Base-by-base conservation (phyloP, 2,329 filamentous ascomycete species). In the Penicillium sp. region DNA sequence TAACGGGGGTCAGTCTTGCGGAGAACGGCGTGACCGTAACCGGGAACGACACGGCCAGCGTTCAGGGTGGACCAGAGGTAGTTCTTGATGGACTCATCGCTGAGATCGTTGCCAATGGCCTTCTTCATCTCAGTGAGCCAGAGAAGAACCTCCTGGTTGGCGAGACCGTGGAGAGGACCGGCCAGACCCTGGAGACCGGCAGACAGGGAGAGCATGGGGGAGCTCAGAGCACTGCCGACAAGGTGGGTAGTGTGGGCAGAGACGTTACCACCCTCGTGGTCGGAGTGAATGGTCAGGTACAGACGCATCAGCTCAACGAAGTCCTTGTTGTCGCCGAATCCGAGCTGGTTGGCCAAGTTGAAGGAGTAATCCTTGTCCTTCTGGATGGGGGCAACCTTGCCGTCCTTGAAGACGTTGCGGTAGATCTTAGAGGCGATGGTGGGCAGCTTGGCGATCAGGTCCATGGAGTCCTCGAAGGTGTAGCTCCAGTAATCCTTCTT, bases 71-170 rank as follows among this genome's bases (percentile, higher is more conserved):
- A 89, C 95, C 95, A 99, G 74, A 99, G 90, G 87, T 99, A 99
- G 81, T 98, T 91, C 79, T 89, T 97, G 86, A 99, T 97, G 80
- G 90, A 89, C 85, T 94, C 85, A 84, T 99, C 95, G 81, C 90
- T 95, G 67, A 99, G 88, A 79, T 99, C 95, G 80, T 94, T 91
- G 76, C 95, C 95, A 74, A 99, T 85, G 59, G 84, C 80, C 83
- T 92, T 90, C 92, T 99, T 97, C 93, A 99, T 97, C 89, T 98
- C 92, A 73, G 90, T 91, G 76, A 99, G 91, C 95, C 95, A 99
- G 86, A 95, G 93, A 74, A 99, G 89, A 71, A 99, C 95, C 84
- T 99, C 95, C 87, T 99, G 95, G 89, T 99, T 99, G 80, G 95
- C 95, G 76, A 99, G 89, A 81, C 95, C 95, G 88, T 99, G 95